These are phyloP conservation scores for Amaranthus hypochondriacus DNA, from an alignment of 148 eudicot species.

Conservation along the genomic window DNA sequence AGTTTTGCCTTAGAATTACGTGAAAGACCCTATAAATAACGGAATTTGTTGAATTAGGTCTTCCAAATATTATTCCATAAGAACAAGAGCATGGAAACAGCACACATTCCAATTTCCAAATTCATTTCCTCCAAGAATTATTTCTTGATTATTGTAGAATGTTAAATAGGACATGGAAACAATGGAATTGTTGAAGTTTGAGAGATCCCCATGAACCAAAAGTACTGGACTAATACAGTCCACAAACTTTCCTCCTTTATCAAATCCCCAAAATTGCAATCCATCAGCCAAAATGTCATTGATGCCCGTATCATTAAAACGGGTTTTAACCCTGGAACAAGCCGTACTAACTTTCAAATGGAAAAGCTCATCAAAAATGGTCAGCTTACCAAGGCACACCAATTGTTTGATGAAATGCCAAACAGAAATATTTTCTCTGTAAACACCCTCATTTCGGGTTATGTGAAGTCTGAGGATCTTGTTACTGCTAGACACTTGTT, in stretches of 20 bases:
- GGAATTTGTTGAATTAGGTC: no score
- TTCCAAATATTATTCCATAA: no score
- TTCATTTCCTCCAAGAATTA: no score
- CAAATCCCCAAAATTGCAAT: constrained; percentile 9
- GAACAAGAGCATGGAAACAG: no score
- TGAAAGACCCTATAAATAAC: no score
- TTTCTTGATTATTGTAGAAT: no score
- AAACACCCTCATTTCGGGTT: constrained; percentile 55
- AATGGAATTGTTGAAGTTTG: no score
- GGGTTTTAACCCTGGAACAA: constrained; percentile 58
- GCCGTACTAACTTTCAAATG: constrained; percentile 48
- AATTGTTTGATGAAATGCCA: constrained; percentile 71
- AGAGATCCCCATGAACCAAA: constrained; percentile 24
- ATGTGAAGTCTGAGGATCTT: constrained; percentile 53
- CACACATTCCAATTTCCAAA: no score
- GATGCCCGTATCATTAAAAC: constrained; percentile 68
- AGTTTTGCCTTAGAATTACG: no score
- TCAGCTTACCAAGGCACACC: constrained; percentile 38
- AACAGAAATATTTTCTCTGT: constrained; percentile 38
- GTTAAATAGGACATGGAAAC: no score
- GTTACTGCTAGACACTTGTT: constrained; percentile 51
- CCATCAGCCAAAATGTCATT: constrained; percentile 21
- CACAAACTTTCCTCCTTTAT: constrained; percentile 22
- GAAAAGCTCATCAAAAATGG: constrained; percentile 30
- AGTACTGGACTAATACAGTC: constrained; percentile 25